Conservation (phyloP, 2,329 filamentous ascomycete genomes). For the Colletotrichum cuscutae region DNA sequence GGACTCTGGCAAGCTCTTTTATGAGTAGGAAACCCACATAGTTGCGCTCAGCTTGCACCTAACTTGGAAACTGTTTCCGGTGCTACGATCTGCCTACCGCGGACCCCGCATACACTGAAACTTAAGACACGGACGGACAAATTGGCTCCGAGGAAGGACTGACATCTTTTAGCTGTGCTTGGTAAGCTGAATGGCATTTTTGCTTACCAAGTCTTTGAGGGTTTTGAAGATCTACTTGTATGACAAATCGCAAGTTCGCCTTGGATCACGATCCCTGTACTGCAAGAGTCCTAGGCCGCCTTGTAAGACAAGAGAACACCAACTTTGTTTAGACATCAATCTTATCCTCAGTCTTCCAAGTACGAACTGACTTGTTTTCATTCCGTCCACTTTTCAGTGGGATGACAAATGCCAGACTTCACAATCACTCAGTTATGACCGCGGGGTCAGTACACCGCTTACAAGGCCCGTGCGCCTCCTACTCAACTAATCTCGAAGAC, state of each 20-base stretch:
- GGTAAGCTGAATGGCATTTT: background rate
- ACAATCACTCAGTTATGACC: too few relatives aligned
- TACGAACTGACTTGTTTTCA: background rate
- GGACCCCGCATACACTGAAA: background rate
- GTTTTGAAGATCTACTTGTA: background rate
- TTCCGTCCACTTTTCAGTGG: too few relatives aligned
- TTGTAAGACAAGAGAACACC: background rate
- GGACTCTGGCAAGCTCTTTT: background rate
- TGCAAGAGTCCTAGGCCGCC: background rate
- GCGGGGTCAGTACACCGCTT: background rate
- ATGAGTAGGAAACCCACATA: background rate
- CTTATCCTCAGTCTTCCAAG: background rate
- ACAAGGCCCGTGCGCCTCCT: background rate
- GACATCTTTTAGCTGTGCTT: background rate
- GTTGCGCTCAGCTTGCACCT: background rate
- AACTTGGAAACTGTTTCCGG: background rate
- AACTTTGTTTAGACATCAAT: background rate
- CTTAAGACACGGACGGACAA: background rate
- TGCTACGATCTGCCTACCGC: background rate
- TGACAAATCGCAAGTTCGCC: background rate
- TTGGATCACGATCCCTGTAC: background rate
- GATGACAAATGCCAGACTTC: too few relatives aligned
- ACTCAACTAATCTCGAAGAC: background rate
- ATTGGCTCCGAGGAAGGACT: background rate
- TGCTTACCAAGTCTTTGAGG: background rate